Conservation (phyloP, 257 asterid genomes). For the Datura wrightii region DNA sequence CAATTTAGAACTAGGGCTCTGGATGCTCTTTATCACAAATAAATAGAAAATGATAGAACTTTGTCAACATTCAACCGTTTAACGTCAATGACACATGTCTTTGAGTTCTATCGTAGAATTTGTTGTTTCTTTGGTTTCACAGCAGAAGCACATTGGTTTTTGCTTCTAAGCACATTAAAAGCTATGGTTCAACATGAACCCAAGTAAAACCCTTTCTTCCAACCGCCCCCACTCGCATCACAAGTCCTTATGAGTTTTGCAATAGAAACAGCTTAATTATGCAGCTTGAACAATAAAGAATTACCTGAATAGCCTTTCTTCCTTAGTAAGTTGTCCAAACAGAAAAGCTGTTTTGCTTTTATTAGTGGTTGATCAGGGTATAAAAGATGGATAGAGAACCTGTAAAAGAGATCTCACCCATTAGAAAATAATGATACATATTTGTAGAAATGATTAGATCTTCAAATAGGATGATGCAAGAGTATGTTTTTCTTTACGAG, state of each 20-base stretch:
- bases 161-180: not conserved
- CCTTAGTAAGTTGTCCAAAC: conserved; percentile 81
- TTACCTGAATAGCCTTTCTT: conserved; percentile 82
- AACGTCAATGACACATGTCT: not conserved
- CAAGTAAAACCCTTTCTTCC: not conserved
- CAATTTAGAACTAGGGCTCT: not conserved
- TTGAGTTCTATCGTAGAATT: not conserved
- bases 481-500: not conserved
- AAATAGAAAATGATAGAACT: conserved; percentile 9
- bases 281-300: conserved; percentile 24
- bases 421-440: conserved; percentile 32
- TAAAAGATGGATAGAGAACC: conserved; percentile 62
- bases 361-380: conserved; percentile 88
- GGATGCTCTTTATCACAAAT: not conserved
- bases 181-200: not conserved
- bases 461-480: conserved; percentile 12
- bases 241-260: conserved; percentile 17
- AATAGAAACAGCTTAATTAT: conserved; percentile 4
- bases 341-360: conserved; percentile 88
- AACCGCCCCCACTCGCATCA: not conserved
- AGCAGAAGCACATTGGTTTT: conserved; percentile 15
- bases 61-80: not conserved
- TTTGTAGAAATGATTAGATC: conserved; percentile 7
- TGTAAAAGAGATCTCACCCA: conserved; percentile 46
- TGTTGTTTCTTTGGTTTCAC: conserved; percentile 25